Conservation (phyloP, 371 early-diverging fungal species). For the Syncephalastrum monosporum region DNA sequence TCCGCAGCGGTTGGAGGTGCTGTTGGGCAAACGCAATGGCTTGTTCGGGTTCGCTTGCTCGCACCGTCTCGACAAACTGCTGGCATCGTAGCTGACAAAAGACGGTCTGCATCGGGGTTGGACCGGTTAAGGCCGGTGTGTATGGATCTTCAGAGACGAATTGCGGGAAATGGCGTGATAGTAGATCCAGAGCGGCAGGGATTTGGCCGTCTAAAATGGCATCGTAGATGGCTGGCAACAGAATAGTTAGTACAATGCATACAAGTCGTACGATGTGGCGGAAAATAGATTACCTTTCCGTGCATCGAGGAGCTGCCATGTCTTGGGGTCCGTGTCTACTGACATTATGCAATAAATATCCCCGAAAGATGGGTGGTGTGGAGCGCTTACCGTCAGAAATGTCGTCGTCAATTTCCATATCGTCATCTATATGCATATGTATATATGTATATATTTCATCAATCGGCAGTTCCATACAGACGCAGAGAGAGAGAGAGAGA, state of each 20-base stretch:
- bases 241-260: no score
- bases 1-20: constrained; percentile 27
- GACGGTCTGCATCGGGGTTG: constrained; percentile 4
- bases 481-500: no score
- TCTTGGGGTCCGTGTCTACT: constrained; percentile 4
- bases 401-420: constrained; percentile 12
- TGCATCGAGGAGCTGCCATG: constrained; percentile 40
- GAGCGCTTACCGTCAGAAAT: no score
- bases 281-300: constrained; percentile 27
- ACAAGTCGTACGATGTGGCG: no score
- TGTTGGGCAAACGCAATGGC: constrained; percentile 39
- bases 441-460: no score
- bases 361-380: no score
- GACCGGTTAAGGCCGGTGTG: background rate
- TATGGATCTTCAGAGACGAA: constrained; percentile 19
- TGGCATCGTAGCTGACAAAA: constrained; percentile 39
- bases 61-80: constrained; percentile 37
- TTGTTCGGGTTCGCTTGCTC: constrained; percentile 19
- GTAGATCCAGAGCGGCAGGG: constrained; percentile 30
- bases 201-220: constrained; percentile 34
- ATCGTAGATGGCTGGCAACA: constrained; percentile 20
- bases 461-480: no score
- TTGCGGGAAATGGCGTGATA: constrained; percentile 29
- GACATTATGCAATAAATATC: no score
- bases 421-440: background rate